A percentile compares a stretch with the other conserved stretches of the same genome.
Evolutionary conservation across 2,329 filamentous ascomycete genomes (phyloP).

Genomic region (Aspergillus oerlinghausenensis): DNA sequence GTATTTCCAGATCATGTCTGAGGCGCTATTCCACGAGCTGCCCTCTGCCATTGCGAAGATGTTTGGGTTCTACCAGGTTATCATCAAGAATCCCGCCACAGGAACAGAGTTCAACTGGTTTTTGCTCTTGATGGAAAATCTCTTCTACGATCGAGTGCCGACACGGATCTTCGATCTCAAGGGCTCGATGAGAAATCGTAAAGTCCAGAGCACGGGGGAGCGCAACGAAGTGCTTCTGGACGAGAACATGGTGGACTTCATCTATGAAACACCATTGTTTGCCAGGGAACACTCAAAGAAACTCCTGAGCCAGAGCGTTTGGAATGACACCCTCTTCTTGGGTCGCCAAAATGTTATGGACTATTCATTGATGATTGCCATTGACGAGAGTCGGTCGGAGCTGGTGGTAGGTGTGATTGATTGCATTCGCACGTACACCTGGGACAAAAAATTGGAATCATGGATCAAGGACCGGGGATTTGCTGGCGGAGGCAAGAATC

Average conservation of each 20-base stretch:
- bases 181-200: constrained; percentile 96
- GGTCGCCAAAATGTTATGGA: constrained; percentile 98
- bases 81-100: constrained; percentile 90
- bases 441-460: constrained; percentile 99
- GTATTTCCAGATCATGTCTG: constrained; percentile 96
- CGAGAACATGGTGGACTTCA: constrained; percentile 99
- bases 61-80: constrained; percentile 96
- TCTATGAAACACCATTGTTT: constrained; percentile 94
- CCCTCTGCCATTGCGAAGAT: constrained; percentile 98
- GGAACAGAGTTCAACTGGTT: constrained; percentile 93
- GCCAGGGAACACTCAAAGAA: constrained; percentile 95
- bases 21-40: constrained; percentile 89
- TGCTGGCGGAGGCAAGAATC: constrained; percentile 70
- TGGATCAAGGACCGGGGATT: constrained; percentile 98
- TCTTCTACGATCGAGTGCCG: constrained; percentile 91
- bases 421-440: constrained; percentile 96
- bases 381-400: constrained; percentile 84
- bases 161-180: constrained; percentile 94
- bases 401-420: constrained; percentile 97
- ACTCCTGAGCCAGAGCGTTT: constrained; percentile 82
- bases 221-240: constrained; percentile 94
- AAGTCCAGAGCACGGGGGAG: constrained; percentile 92
- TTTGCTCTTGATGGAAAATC: constrained; percentile 91
- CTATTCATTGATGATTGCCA: constrained; percentile 96
- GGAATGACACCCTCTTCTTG: constrained; percentile 95